Base-by-base conservation (phyloP, 106 monocot species). In the Xerophyta viscosa region DNA sequence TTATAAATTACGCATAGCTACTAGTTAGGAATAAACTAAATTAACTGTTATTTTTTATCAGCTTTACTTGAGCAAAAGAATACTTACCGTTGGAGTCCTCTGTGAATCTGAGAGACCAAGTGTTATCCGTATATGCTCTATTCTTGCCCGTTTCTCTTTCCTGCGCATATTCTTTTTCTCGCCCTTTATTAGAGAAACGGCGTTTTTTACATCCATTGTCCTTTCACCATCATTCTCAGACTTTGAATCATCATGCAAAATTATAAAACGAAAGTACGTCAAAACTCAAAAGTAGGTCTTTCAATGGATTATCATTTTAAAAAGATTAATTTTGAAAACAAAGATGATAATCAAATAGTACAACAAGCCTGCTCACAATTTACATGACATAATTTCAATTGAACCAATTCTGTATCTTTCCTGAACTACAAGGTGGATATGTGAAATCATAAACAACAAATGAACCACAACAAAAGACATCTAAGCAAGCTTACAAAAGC, bases 81-180 rank as follows among this genome's bases (percentile, higher is more conserved):
- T 46, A 1, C 57, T 8, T 82, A 98, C 96, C 89, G 58, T 27
- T 29, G 96, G 96, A 48, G 96, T 98, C 60, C 96, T 85, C 57
- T 98, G 96, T 17, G 79, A 79, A 73, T 98, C 96, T 19, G 96
- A 81, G 64, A 98, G 96, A 6, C 96, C 89, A 66, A 98, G 96
- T 36, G 63, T 98, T 37, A 79, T 67, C 54, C 96, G 76, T 42
- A 98, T 98, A 66, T 89, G 96, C 50, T 98, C 89, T 49, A 98
- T 98, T 63, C 96, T 78, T 8, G 79, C 79, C 56, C 76, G 81
- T 59, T 89, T 98, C 62, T 89, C 96, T 68, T 98, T 98, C 64
- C 96, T 78, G 20, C 85, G 84, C 24, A 98, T 37, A 41, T 82
- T 98, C 71, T 71, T 85, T 33, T 67, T 71, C 69, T 89, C 96